Evolutionary conservation across 2,329 filamentous ascomycete genomes (phyloP).

Genomic region (Aspergillus aculeatus): DNA sequence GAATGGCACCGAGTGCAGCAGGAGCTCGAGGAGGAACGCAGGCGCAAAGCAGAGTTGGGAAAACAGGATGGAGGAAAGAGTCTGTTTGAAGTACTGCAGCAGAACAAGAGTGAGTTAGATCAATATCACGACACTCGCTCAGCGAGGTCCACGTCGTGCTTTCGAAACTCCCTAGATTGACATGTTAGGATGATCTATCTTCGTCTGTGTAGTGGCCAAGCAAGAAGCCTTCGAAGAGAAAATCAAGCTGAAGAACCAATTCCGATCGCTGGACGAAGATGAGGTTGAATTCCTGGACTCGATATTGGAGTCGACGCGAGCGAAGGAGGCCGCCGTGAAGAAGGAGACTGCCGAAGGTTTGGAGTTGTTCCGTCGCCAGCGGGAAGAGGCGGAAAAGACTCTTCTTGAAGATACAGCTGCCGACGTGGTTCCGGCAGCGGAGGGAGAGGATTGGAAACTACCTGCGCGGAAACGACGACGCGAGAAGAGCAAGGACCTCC

Average conservation of each 20-base stretch:
- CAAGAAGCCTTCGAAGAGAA: conserved; percentile 55
- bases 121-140: neutral
- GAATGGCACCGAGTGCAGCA: conserved; percentile 46
- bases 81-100: conserved; percentile 49
- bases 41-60: conserved; percentile 47
- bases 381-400: conserved; percentile 58
- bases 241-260: conserved; percentile 51
- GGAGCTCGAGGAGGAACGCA: conserved; percentile 48
- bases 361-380: conserved; percentile 58
- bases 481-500: conserved; percentile 43
- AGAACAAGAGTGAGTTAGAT: conserved; percentile 49
- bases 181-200: conserved; percentile 39
- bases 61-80: conserved; percentile 55
- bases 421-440: conserved; percentile 30
- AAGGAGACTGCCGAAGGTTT: conserved; percentile 60
- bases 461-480: conserved; percentile 55
- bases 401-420: conserved; percentile 39
- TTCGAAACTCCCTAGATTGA: conserved; percentile 31
- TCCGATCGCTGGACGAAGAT: conserved; percentile 52
- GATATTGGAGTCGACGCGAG: conserved; percentile 56
- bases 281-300: conserved; percentile 56
- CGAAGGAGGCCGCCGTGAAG: conserved; percentile 56
- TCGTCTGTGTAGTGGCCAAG: conserved; percentile 41
- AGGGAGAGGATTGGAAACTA: conserved; percentile 51
- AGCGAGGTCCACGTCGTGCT: neutral